These are phyloP conservation scores for Penicillium sp. DNA, from an alignment of 2,329 filamentous ascomycete species.

Conservation along the genomic window DNA sequence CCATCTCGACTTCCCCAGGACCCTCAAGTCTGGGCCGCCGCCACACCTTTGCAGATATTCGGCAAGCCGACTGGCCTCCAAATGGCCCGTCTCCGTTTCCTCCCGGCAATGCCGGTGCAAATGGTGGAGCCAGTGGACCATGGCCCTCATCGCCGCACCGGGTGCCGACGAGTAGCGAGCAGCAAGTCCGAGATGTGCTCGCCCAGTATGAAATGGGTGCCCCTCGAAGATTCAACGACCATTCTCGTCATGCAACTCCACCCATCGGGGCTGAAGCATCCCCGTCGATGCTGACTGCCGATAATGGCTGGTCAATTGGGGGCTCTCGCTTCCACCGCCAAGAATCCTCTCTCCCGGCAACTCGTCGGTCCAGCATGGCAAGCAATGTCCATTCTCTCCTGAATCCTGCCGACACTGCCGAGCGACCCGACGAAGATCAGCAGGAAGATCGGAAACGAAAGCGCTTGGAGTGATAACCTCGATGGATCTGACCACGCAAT, in stretches of 20 bases:
- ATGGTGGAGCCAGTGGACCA: slow-evolving; percentile 49
- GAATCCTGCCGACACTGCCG: slow-evolving; percentile 63
- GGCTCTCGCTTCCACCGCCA: slow-evolving; percentile 38
- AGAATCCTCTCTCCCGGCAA: slow-evolving; percentile 50
- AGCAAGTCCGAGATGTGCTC: slow-evolving; percentile 57
- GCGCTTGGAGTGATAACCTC: slow-evolving; percentile 41
- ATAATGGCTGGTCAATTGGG: slow-evolving; percentile 52
- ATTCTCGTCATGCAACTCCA: slow-evolving; percentile 50
- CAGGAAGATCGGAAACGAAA: slow-evolving; percentile 59
- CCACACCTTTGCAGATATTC: slow-evolving; percentile 93
- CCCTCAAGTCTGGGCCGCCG: slow-evolving; percentile 65
- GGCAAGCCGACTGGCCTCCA: slow-evolving; percentile 71
- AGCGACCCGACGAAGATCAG: slow-evolving; percentile 60
- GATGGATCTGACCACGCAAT: background rate
- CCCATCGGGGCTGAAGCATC: slow-evolving; percentile 46
- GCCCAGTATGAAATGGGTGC: slow-evolving; percentile 61
- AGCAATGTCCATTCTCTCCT: slow-evolving; percentile 62
- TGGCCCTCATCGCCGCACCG: slow-evolving; percentile 63
- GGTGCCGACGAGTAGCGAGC: slow-evolving; percentile 49
- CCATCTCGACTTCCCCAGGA: slow-evolving; percentile 52
- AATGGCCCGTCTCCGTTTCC: slow-evolving; percentile 58
- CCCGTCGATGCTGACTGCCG: slow-evolving; percentile 45
- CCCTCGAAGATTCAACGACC: slow-evolving; percentile 42
- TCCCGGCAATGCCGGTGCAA: slow-evolving; percentile 53
- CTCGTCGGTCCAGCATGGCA: slow-evolving; percentile 63